Evolutionary conservation across 306 rosid species (phyloP).

Genomic region (Quercus engelmannii): DNA sequence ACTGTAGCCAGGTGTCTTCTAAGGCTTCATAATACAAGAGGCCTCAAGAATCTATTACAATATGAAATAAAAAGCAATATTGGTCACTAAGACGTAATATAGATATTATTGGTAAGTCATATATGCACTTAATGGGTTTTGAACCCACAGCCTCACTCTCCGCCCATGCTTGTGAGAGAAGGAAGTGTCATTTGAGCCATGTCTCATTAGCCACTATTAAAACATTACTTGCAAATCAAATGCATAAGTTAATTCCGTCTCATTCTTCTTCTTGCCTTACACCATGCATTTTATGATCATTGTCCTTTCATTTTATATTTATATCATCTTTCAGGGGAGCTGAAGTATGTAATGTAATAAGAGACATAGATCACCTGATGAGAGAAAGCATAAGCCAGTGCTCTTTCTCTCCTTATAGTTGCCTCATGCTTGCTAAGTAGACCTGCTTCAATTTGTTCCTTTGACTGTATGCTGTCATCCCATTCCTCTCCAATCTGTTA

Average conservation of each 20-base stretch:
- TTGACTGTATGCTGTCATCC: slow-evolving; percentile 95
- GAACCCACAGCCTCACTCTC: too few species aligned
- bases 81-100: background rate
- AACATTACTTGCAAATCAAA: too few species aligned
- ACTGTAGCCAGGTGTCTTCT: background rate
- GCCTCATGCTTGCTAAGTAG: slow-evolving; percentile 88
- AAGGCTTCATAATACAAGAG: background rate
- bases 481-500: slow-evolving; percentile 93
- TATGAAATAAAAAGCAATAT: background rate
- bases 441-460: slow-evolving; percentile 90
- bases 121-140: too few species aligned
- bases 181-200: too few species aligned
- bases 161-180: too few species aligned
- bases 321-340: background rate
- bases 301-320: background rate
- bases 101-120: too few species aligned
- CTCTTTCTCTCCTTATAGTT: slow-evolving; percentile 89
- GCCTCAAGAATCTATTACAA: background rate
- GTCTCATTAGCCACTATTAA: too few species aligned
- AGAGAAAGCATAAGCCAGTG: slow-evolving; percentile 90
- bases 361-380: slow-evolving; percentile 73
- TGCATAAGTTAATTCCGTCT: background rate
- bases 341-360: slow-evolving; percentile 3
- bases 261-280: slow-evolving; percentile 3
- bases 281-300: background rate